Percentiles rank a stretch among this genome's conserved stretches.
Evolutionary conservation across 805 yeast genomes (phyloP).

Genomic region (Saccharomycopsis vini): DNA sequence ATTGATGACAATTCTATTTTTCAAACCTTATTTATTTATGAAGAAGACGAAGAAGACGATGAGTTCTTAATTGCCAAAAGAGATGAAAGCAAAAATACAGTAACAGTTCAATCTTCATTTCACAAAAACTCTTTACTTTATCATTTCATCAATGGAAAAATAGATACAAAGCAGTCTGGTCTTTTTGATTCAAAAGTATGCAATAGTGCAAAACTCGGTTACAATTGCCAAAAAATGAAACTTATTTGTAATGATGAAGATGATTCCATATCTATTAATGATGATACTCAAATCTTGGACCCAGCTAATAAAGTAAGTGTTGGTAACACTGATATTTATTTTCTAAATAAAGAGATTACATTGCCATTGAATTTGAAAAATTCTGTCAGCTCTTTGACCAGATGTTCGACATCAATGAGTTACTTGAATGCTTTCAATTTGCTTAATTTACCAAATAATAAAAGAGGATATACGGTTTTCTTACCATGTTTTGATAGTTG

Average conservation of each 20-base stretch:
- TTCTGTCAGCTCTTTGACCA: conserved; percentile 53
- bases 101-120: conserved; percentile 20
- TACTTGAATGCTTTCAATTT: conserved; percentile 46
- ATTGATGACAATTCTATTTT: conserved; percentile 43
- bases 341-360: conserved; percentile 49
- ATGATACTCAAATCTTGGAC: conserved; percentile 32
- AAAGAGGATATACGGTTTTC: conserved; percentile 62
- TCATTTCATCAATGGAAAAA: conserved; percentile 47
- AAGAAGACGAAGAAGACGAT: conserved; percentile 29
- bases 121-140: conserved; percentile 39
- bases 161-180: conserved; percentile 29
- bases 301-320: conserved; percentile 36
- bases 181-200: conserved; percentile 49
- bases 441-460: conserved; percentile 43
- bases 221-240: conserved; percentile 55
- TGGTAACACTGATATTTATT: conserved; percentile 60
- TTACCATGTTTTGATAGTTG: conserved; percentile 74
- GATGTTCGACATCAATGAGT: conserved; percentile 57
- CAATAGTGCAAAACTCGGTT: conserved; percentile 44
- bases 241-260: conserved; percentile 26
- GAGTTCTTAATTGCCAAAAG: background rate
- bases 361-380: conserved; percentile 58
- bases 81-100: conserved; percentile 20
- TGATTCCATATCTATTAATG: conserved; percentile 39
- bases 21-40: conserved; percentile 57